A percentile compares a stretch with the other conserved stretches of the same genome.
phyloP scores from a whole-genome alignment of 768 basidiomycete genomes.

The Boletus insuetus region DNA sequence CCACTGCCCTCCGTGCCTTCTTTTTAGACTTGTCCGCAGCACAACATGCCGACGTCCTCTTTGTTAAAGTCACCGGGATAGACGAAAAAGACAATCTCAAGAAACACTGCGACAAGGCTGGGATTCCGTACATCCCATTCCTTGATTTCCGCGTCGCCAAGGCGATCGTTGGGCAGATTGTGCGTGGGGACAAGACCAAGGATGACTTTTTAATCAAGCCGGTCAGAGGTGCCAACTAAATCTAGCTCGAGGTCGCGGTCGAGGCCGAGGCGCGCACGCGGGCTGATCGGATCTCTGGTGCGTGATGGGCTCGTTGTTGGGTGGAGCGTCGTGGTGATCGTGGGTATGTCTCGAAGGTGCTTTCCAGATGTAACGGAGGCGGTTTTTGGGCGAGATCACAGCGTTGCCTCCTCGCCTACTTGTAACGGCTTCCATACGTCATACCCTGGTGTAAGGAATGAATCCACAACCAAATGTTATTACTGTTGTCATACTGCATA shows the following conservation, averaged over 20 bases:
- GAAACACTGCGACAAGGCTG: slow-evolving; percentile 73
- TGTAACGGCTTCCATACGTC: neutral
- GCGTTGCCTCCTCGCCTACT: neutral
- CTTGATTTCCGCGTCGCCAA: slow-evolving; percentile 64
- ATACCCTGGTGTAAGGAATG: neutral
- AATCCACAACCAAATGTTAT: neutral
- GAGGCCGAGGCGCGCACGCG: neutral
- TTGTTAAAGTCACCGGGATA: slow-evolving; percentile 78
- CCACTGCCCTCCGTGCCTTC: neutral
- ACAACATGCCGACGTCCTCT: slow-evolving; percentile 87
- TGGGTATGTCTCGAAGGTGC: neutral
- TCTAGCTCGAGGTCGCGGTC: neutral
- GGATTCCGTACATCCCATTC: slow-evolving; percentile 80
- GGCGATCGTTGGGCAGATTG: slow-evolving; percentile 60
- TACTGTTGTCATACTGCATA: neutral
- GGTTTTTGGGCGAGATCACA: neutral
- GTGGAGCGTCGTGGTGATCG: neutral
- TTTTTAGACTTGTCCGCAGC: slow-evolving; percentile 86
- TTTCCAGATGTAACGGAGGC: neutral
- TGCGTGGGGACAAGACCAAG: slow-evolving; percentile 53
- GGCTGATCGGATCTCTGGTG: neutral
- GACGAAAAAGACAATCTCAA: slow-evolving; percentile 81
- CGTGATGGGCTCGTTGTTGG: neutral
- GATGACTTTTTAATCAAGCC: slow-evolving; percentile 21
- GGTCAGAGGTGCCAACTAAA: neutral